These are phyloP conservation scores for Coemansia sp. DNA, from an alignment of 192 early-diverging fungal genomes.

Conservation along the genomic window DNA sequence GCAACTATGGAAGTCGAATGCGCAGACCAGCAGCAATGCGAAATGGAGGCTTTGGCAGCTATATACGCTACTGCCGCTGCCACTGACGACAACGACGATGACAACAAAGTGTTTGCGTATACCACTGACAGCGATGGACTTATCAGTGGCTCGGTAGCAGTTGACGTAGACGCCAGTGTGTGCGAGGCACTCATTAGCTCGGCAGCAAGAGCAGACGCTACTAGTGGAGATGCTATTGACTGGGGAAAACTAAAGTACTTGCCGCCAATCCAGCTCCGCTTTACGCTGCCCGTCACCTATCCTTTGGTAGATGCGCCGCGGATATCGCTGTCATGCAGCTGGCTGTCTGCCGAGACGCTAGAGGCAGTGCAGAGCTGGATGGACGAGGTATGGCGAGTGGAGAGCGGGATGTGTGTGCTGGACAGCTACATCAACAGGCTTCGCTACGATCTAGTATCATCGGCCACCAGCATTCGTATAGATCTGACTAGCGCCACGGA, in stretches of 20 bases:
- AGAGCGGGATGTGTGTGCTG: constrained; percentile 20
- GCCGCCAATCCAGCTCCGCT: constrained; percentile 15
- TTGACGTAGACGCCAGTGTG: constrained; percentile 7
- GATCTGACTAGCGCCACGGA: neutral
- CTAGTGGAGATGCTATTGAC: neutral
- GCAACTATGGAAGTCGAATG: constrained; percentile 13
- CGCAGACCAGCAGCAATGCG: constrained; percentile 20
- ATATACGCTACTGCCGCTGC: constrained; percentile 16
- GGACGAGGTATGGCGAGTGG: constrained; percentile 5
- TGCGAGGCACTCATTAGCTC: neutral
- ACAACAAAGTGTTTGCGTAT: neutral
- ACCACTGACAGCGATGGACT: neutral
- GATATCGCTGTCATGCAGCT: constrained; percentile 12
- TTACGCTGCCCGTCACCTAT: constrained; percentile 8
- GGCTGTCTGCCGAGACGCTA: constrained; percentile 4
- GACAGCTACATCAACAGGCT: constrained; percentile 13
- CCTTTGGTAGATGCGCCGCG: constrained; percentile 11
- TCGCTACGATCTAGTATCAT: neutral
- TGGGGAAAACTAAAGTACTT: neutral
- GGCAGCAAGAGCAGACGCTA: neutral
- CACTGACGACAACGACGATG: neutral
- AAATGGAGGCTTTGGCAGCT: constrained; percentile 25
- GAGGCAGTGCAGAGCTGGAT: neutral
- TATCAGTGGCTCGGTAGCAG: constrained; percentile 1
- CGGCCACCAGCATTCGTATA: no score